These are phyloP conservation scores for Boletales sp. DNA, from an alignment of 768 basidiomycete species.

Conservation along the genomic window DNA sequence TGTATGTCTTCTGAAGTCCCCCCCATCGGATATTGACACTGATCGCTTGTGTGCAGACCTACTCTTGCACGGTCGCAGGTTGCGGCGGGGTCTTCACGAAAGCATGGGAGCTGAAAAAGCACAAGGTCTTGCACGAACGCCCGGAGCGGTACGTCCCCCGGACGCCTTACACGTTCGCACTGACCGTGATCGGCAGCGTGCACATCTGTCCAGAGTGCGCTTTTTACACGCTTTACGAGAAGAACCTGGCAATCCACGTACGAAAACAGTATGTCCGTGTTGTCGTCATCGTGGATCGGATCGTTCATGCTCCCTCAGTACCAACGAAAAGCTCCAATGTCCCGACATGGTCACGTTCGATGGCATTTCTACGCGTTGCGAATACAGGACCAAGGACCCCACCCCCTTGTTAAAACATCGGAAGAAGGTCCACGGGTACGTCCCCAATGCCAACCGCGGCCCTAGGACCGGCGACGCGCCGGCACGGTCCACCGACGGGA, in stretches of 20 bases:
- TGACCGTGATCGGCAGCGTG: conserved; percentile 1
- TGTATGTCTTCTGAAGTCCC: background rate
- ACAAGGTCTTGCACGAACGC: conserved; percentile 5
- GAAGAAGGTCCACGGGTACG: conserved; percentile 17
- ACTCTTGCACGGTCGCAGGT: background rate
- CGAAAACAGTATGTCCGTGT: background rate
- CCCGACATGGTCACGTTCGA: background rate
- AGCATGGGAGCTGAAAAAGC: conserved; percentile 11
- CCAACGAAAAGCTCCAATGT: conserved; percentile 17
- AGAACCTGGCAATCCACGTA: conserved; percentile 20
- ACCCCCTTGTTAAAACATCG: conserved; percentile 25
- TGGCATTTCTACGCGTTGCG: conserved; percentile 4
- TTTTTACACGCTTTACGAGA: conserved; percentile 18
- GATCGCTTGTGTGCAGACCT: background rate
- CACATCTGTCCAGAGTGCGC: conserved; percentile 12
- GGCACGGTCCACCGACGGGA: background rate
- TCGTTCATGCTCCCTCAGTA: conserved; percentile 3
- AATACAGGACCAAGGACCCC: conserved; percentile 23
- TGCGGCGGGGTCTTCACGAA: conserved; percentile 4
- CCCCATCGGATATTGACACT: background rate
- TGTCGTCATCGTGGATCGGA: background rate
- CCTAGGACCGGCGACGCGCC: conserved; percentile 3
- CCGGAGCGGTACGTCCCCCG: conserved; percentile 4
- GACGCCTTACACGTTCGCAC: background rate
- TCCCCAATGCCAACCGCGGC: background rate